These are phyloP conservation scores for Coemansia sp. DNA, from an alignment of 192 early-diverging fungal species.

Conservation along the genomic window DNA sequence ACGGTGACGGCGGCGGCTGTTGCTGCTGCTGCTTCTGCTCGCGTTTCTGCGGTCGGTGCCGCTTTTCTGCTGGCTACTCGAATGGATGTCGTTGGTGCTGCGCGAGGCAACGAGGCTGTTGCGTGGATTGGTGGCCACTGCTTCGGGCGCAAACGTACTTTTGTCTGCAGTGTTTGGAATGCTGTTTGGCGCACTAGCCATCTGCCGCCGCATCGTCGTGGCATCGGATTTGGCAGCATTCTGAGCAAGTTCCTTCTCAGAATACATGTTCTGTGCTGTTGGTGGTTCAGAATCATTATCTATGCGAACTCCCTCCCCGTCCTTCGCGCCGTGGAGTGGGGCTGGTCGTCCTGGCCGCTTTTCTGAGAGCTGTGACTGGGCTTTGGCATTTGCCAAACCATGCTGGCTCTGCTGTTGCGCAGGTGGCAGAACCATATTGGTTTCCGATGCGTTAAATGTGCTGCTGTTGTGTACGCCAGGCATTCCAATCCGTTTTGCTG, in stretches of 20 bases:
- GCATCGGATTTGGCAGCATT: not conserved
- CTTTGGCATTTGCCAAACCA: not conserved
- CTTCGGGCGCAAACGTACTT: not conserved
- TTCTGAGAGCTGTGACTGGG: not conserved
- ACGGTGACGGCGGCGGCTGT: not conserved
- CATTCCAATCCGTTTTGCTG: slow-evolving; percentile 9
- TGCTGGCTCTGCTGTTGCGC: slow-evolving; percentile 6
- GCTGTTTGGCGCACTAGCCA: slow-evolving; percentile 18
- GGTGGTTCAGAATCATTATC: not conserved
- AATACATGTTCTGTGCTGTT: not conserved
- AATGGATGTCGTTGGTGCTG: not conserved
- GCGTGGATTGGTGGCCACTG: not conserved
- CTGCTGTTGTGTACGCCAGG: not conserved
- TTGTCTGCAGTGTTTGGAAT: slow-evolving; percentile 2
- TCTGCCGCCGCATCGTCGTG: not conserved
- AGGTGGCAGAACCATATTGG: not conserved
- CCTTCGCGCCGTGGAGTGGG: slow-evolving; percentile 6
- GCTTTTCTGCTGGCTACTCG: not conserved
- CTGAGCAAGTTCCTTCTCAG: not conserved
- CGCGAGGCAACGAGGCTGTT: not conserved
- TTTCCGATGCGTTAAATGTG: not conserved
- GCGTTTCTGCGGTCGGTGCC: not conserved
- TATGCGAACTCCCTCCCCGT: not conserved
- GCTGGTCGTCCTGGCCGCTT: slow-evolving; percentile 7
- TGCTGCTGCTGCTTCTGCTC: not conserved